Conservation (phyloP, 306 rosid genomes). For the Styphnolobium japonicum region DNA sequence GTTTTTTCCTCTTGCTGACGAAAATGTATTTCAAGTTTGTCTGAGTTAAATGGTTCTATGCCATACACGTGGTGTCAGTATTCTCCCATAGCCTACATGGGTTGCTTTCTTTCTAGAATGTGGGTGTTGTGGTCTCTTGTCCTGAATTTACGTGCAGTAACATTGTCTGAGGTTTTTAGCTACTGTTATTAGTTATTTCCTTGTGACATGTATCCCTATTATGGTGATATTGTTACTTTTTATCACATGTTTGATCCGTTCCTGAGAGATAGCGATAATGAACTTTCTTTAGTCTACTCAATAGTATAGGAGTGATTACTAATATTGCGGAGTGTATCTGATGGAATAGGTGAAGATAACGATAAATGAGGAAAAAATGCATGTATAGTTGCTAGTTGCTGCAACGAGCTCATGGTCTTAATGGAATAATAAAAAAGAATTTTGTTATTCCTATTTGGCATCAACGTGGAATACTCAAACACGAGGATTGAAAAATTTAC, state of each 20-base stretch:
- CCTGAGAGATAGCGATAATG: neutral
- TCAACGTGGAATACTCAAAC: neutral
- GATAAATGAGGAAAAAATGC: neutral
- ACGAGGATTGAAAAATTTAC: neutral
- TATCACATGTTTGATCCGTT: neutral
- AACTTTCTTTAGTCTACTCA: neutral
- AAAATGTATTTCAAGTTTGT: neutral
- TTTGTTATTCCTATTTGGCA: too few species aligned
- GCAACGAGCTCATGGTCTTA: neutral
- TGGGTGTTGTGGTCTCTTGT: neutral
- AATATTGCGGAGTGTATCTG: neutral
- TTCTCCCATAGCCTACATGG: too few species aligned
- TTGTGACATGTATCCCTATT: too few species aligned
- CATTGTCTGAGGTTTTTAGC: neutral
- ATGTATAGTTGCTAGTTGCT: neutral
- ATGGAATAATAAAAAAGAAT: neutral
- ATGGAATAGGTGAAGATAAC: neutral
- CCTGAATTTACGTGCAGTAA: neutral
- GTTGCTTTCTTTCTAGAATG: neutral
- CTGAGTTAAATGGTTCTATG: neutral
- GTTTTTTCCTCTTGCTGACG: neutral
- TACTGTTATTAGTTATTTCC: too few species aligned
- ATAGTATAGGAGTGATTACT: neutral
- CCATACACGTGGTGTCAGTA: neutral
- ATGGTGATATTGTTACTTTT: too few species aligned